phyloP scores from a whole-genome alignment of 2,329 filamentous ascomycete species.

The Drechslerella stenobrocha region DNA sequence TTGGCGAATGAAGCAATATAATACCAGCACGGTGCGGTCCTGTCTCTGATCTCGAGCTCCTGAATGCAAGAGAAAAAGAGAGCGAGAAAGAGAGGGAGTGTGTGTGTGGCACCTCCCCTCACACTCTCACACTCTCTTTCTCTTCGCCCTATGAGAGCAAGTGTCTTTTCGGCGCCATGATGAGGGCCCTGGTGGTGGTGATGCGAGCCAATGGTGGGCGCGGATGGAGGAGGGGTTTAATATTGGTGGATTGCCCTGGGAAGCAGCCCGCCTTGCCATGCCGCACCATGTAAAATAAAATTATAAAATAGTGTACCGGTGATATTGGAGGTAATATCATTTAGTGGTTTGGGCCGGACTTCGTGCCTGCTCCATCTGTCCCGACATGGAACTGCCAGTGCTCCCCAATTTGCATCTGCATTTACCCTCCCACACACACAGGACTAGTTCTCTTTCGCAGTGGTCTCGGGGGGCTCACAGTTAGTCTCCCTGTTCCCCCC shows the following conservation, averaged over 20 bases:
- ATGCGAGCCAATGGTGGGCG: neutral
- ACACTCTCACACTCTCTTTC: too few species aligned
- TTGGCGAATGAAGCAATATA: slow-evolving; percentile 6
- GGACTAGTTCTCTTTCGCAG: too few species aligned
- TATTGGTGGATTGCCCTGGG: slow-evolving; percentile 20
- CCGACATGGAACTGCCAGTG: neutral
- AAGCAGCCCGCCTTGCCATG: slow-evolving; percentile 5
- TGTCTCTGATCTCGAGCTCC: slow-evolving; percentile 9
- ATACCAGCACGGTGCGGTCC: neutral
- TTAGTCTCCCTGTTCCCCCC: too few species aligned
- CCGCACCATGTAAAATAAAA: slow-evolving; percentile 9
- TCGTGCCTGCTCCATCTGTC: slow-evolving; percentile 8
- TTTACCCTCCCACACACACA: slow-evolving; percentile 3
- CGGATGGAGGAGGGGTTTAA: neutral
- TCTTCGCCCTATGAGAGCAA: too few species aligned
- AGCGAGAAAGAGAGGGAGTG: neutral
- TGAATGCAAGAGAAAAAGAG: neutral
- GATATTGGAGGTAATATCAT: neutral
- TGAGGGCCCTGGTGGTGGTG: neutral
- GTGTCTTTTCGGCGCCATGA: neutral
- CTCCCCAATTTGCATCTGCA: too few species aligned
- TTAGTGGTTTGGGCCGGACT: neutral
- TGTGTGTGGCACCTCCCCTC: slow-evolving; percentile 5
- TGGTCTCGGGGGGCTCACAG: too few species aligned
- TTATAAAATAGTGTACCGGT: neutral